Base-by-base conservation (phyloP, 129 eudicot species). In the Flaveria sonorensis region DNA sequence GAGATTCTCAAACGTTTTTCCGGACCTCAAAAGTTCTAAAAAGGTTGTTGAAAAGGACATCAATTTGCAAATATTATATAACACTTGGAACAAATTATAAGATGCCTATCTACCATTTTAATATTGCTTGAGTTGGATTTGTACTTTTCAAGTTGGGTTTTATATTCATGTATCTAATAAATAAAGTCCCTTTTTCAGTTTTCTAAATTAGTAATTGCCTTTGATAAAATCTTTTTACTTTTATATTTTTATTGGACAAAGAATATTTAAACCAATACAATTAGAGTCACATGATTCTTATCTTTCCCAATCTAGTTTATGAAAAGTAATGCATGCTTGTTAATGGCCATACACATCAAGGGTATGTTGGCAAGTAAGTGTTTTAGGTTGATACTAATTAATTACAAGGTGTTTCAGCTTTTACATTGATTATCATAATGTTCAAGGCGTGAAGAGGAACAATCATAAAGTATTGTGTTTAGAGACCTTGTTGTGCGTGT, bases 1-100 rank as follows among this genome's bases (percentile, higher is more conserved):
- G 55, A 79, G 83, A 79, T 79, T 79, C 83, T 79, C 66, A 74
- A 68, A 79, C 66, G 43, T 71, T 79, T 79, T 71, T 50, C 67
- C 67, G 78, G 73, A 72, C 83, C 78, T 72, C 78, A 77, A 77
- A 77, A 77, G 81, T 39, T 68, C 7, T 24, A 67, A 77, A 66
- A 72, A 51, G 81, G 70, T 57, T 43, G 43, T 56, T 18, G 50
- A 69, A 56, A 68, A 56, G 28, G 81, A 42, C 70, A 69, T 67
- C 81, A 77, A 68, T 26, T 77, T 77, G 81, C 39, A 24, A 56
- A 56, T 77, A 69, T 67, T 26, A 77, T 68, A 77, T 57, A 18
- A 24, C 18, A 43, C 42, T 68, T 77, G 28, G 60, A 56, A 55
- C 76, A 77, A 77, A 68, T 77, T 68, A 77, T 77, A 69, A 69